phyloP scores from a whole-genome alignment of 352 stramenopile genomes.

The Phytopythium delawarense region DNA sequence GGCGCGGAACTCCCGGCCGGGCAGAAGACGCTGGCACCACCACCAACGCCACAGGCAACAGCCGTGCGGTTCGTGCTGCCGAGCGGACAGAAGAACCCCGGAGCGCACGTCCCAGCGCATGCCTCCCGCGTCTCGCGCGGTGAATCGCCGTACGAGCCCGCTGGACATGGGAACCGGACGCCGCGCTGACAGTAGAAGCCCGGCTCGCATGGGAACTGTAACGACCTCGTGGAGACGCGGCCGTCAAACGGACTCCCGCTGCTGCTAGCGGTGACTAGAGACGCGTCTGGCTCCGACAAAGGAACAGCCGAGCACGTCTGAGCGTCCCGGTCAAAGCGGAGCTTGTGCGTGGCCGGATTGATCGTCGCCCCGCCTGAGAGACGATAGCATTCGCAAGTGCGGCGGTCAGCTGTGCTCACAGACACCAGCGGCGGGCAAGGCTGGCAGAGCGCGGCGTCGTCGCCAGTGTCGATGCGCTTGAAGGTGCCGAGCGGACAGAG shows the following conservation, averaged over 20 bases:
- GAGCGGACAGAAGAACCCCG: conserved; percentile 61
- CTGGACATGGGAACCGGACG: conserved; percentile 49
- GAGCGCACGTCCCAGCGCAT: conserved; percentile 41
- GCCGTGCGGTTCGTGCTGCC: conserved; percentile 43
- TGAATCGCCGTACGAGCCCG: conserved; percentile 32
- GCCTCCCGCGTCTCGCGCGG: conserved; percentile 22
- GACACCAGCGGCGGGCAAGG: conserved; percentile 43
- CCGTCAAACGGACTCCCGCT: conserved; percentile 12
- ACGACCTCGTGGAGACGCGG: conserved; percentile 35
- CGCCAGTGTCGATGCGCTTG: conserved; percentile 40
- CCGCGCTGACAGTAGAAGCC: conserved; percentile 58
- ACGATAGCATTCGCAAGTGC: conserved; percentile 64
- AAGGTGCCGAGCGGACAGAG: conserved; percentile 67
- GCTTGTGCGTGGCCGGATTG: conserved; percentile 18
- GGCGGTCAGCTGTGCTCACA: conserved; percentile 37
- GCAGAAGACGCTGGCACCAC: conserved; percentile 45
- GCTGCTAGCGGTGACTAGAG: conserved; percentile 4
- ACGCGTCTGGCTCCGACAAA: conserved; percentile 5
- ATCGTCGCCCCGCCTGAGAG: conserved; percentile 34
- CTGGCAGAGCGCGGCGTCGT: conserved; percentile 41
- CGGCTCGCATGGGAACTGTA: conserved; percentile 53
- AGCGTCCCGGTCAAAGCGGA: conserved; percentile 33
- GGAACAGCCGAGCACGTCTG: conserved; percentile 14
- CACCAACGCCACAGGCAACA: conserved; percentile 19
- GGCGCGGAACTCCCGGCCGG: conserved; percentile 54